phyloP scores from a whole-genome alignment of 2,329 filamentous ascomycete genomes.

The Blastomyces gilchristii region DNA sequence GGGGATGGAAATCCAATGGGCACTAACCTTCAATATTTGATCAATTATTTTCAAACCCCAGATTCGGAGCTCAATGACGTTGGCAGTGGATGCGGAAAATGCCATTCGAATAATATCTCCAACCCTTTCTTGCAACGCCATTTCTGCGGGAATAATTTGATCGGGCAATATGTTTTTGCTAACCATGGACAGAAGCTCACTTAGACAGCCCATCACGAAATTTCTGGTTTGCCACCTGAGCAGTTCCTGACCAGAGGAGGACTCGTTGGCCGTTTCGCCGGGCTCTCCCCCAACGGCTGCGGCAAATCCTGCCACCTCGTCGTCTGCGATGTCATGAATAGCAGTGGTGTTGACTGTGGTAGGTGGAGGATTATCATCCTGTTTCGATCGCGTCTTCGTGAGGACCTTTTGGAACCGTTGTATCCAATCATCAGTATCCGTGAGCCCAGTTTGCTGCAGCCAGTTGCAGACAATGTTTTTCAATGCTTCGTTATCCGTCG shows the following conservation, averaged over 20 bases:
- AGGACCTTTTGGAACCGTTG: slow-evolving; percentile 78
- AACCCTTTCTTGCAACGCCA: slow-evolving; percentile 68
- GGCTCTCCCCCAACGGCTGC: slow-evolving; percentile 57
- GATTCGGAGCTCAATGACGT: slow-evolving; percentile 78
- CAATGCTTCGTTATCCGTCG: slow-evolving; percentile 67
- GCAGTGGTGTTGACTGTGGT: slow-evolving; percentile 34
- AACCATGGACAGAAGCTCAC: slow-evolving; percentile 69
- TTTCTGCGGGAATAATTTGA: slow-evolving; percentile 66
- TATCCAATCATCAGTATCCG: slow-evolving; percentile 75
- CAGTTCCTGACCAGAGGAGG: slow-evolving; percentile 63
- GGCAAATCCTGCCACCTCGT: slow-evolving; percentile 93
- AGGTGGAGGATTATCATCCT: slow-evolving; percentile 36
- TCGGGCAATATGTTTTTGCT: slow-evolving; percentile 68
- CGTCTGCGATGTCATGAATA: slow-evolving; percentile 74
- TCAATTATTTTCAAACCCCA: slow-evolving; percentile 92
- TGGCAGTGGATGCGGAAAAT: slow-evolving; percentile 92
- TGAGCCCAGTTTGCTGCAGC: slow-evolving; percentile 79
- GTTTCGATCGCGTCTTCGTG: slow-evolving; percentile 69
- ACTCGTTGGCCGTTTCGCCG: slow-evolving; percentile 42
- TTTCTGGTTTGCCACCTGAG: slow-evolving; percentile 91
- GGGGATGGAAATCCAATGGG: not conserved
- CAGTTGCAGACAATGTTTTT: slow-evolving; percentile 83
- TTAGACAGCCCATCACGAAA: slow-evolving; percentile 83
- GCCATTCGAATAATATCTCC: slow-evolving; percentile 93
- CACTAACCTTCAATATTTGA: slow-evolving; percentile 61